These are phyloP conservation scores for Trypanosoma theileri DNA, from an alignment of 208 protist species.

Conservation along the genomic window DNA sequence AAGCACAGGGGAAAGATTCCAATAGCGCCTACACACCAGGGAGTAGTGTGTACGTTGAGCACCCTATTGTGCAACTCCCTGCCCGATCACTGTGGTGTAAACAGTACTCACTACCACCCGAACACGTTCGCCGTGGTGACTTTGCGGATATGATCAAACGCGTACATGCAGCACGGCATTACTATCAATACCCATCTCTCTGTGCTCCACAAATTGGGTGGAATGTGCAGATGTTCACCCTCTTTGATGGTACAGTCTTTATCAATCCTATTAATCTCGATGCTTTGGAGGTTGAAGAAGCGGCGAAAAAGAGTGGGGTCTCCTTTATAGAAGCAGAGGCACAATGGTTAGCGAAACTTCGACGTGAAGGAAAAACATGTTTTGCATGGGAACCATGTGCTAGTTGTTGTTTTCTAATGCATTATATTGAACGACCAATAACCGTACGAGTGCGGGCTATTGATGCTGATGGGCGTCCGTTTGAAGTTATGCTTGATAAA, in stretches of 20 bases:
- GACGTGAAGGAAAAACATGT: constrained; percentile 49
- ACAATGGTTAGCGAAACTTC: constrained; percentile 49
- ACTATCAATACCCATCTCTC: constrained; percentile 90
- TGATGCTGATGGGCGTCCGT: constrained; percentile 38
- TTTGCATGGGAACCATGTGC: constrained; percentile 91
- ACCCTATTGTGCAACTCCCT: constrained; percentile 85
- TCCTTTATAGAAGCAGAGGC: constrained; percentile 48
- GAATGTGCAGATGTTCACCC: constrained; percentile 89
- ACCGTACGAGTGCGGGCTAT: constrained; percentile 59
- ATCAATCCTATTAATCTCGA: constrained; percentile 87
- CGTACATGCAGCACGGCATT: constrained; percentile 62
- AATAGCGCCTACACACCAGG: constrained; percentile 27
- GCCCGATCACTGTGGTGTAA: constrained; percentile 75
- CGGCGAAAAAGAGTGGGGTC: constrained; percentile 15
- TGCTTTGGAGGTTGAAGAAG: constrained; percentile 36
- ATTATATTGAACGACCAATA: constrained; percentile 88
- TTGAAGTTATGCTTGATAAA: constrained; percentile 50
- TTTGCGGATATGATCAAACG: constrained; percentile 63
- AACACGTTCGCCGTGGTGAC: constrained; percentile 40
- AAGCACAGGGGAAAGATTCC: background rate
- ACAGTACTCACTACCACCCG: constrained; percentile 56
- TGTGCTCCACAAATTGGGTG: constrained; percentile 86
- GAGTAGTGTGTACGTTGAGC: constrained; percentile 35
- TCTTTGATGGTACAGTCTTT: constrained; percentile 82
- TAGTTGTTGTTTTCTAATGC: constrained; percentile 85